Conservation (phyloP, 148 eudicot genomes). For the Suaeda aralocaspica region DNA sequence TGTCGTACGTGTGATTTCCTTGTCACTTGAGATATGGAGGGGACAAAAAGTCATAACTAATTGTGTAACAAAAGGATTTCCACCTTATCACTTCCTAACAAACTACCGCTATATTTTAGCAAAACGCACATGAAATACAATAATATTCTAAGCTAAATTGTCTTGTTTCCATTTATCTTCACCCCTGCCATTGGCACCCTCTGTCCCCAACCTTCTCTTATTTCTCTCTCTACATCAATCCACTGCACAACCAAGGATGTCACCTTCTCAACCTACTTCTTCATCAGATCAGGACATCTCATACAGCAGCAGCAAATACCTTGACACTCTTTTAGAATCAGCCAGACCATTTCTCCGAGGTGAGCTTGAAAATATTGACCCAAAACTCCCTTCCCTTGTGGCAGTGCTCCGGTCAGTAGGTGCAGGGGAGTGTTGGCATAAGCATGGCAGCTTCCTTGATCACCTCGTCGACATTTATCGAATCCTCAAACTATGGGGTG, state of each 20-base stretch:
- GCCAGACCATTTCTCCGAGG: constrained; percentile 80
- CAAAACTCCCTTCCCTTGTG: constrained; percentile 46
- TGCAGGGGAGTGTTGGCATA: constrained; percentile 99
- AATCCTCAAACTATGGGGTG: constrained; percentile 66
- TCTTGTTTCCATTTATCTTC: too few relatives aligned
- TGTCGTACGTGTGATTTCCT: background rate
- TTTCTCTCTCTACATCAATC: background rate
- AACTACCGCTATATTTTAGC: background rate
- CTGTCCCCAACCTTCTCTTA: background rate
- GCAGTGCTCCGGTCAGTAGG: constrained; percentile 65
- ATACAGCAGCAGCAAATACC: background rate
- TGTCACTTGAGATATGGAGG: background rate
- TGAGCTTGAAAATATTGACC: constrained; percentile 48
- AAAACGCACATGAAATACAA: background rate
- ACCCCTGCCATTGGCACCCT: too few relatives aligned
- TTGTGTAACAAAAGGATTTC: background rate
- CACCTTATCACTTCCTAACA: background rate
- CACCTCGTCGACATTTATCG: constrained; percentile 67
- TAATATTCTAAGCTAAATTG: too few relatives aligned
- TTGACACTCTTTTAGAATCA: constrained; percentile 27
- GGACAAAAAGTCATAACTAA: too few relatives aligned
- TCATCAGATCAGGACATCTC: background rate
- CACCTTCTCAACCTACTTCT: background rate
- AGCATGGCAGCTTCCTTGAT: constrained; percentile 84
- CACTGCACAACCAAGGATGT: constrained; percentile 7